phyloP scores from a whole-genome alignment of 2,329 filamentous ascomycete species.

The Trichoderma polysporum region DNA sequence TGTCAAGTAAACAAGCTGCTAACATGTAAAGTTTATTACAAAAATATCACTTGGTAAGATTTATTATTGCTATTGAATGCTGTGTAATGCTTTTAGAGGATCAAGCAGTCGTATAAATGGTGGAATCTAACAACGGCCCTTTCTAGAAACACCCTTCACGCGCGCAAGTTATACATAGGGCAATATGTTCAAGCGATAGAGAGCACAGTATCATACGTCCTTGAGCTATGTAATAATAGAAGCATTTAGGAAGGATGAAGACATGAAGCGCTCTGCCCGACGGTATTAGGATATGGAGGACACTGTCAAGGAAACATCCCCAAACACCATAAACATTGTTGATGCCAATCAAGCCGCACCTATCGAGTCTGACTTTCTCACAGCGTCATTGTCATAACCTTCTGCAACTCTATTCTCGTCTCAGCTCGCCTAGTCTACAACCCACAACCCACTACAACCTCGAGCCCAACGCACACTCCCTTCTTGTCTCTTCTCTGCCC shows the following conservation, averaged over 20 bases:
- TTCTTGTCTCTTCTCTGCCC: not conserved
- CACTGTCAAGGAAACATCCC: not conserved
- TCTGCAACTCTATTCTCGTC: not conserved
- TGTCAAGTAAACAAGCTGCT: no score
- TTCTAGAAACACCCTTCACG: not conserved
- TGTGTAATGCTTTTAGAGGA: not conserved
- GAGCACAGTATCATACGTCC: not conserved
- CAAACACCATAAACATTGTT: not conserved
- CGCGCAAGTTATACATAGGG: not conserved
- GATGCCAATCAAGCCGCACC: not conserved
- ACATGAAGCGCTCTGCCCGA: not conserved
- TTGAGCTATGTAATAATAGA: not conserved
- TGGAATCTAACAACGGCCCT: not conserved
- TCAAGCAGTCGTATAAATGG: not conserved
- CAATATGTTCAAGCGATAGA: not conserved
- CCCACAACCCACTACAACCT: not conserved
- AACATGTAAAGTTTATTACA: no score
- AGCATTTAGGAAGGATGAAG: not conserved
- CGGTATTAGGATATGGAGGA: not conserved
- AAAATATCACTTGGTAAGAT: not conserved
- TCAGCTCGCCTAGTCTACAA: not conserved
- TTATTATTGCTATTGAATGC: not conserved
- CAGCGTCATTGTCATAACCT: slow-evolving; percentile 2
- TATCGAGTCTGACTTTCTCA: not conserved
- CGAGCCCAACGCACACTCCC: slow-evolving; percentile 6